Evolutionary conservation across 805 yeast genomes (phyloP).

Genomic region (Yarrowia sp.): DNA sequence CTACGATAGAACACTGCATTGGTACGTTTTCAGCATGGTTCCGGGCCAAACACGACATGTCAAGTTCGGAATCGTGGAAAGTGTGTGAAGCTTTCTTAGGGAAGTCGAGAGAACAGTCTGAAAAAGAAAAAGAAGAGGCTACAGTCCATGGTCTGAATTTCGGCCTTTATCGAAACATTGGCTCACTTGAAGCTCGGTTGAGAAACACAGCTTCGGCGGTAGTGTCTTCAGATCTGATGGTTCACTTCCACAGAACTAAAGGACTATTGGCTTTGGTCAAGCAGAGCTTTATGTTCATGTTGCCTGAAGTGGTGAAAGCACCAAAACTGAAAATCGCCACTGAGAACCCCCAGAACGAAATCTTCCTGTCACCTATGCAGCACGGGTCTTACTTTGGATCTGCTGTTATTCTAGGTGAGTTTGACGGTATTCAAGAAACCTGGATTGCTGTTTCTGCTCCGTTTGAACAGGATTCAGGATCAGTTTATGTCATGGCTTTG

Average conservation of each 20-base stretch:
- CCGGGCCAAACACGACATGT: slow-evolving; percentile 41
- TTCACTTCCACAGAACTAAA: neutral
- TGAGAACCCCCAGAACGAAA: slow-evolving; percentile 12
- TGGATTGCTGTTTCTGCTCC: slow-evolving; percentile 55
- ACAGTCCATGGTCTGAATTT: neutral
- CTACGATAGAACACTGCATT: slow-evolving; percentile 44
- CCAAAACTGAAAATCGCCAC: neutral
- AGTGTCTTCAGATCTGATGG: neutral
- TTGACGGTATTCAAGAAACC: slow-evolving; percentile 40
- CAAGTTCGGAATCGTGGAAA: slow-evolving; percentile 36
- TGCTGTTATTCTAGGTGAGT: slow-evolving; percentile 46
- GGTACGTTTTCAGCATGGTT: slow-evolving; percentile 46
- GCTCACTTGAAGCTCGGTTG: neutral
- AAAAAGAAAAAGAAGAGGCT: neutral
- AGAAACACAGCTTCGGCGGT: neutral
- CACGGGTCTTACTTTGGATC: slow-evolving; percentile 49
- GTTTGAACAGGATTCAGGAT: slow-evolving; percentile 38
- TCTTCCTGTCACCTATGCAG: slow-evolving; percentile 29
- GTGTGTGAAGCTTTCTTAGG: slow-evolving; percentile 1
- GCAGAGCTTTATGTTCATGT: slow-evolving; percentile 1
- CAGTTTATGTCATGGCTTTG: slow-evolving; percentile 1
- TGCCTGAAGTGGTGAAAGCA: neutral
- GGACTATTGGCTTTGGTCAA: neutral
- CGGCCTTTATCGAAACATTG: slow-evolving; percentile 1
- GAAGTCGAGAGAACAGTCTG: neutral